These are phyloP conservation scores for Tylopilus felleus DNA, from an alignment of 768 basidiomycete genomes.

Conservation along the genomic window DNA sequence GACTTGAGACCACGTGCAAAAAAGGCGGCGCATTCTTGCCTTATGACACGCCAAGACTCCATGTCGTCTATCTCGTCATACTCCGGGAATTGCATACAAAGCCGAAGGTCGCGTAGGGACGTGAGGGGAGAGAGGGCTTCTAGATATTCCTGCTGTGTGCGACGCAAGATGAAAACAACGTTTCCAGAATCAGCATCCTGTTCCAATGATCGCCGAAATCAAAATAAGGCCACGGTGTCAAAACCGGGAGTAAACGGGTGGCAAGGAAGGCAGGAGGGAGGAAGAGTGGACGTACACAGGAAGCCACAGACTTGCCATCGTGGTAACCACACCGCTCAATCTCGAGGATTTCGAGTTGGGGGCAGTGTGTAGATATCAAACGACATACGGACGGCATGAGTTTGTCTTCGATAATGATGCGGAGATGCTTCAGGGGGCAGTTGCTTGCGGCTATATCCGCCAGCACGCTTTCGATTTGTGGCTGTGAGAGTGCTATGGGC, in stretches of 20 bases:
- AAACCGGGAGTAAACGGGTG: constrained; percentile 12
- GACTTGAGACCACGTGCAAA: constrained; percentile 32
- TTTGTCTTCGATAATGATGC: constrained; percentile 36
- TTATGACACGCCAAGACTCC: constrained; percentile 31
- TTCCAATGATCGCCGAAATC: constrained; percentile 17
- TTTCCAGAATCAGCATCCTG: constrained; percentile 31
- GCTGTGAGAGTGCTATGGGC: constrained; percentile 35
- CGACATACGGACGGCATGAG: constrained; percentile 31
- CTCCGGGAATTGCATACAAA: constrained; percentile 37
- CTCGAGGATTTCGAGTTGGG: constrained; percentile 32
- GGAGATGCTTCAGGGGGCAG: constrained; percentile 33
- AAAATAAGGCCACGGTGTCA: constrained; percentile 21
- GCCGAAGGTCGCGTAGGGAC: constrained; percentile 28
- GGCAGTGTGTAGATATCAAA: constrained; percentile 28
- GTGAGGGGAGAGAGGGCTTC: constrained; percentile 30
- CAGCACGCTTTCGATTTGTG: constrained; percentile 31
- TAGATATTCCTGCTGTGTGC: constrained; percentile 34
- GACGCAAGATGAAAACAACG: constrained; percentile 26
- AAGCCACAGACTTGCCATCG: constrained; percentile 36
- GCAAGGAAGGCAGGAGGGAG: constrained; percentile 8
- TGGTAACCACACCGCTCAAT: constrained; percentile 37
- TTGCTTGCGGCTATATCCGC: constrained; percentile 29
- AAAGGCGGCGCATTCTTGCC: constrained; percentile 27
- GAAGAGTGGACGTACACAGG: constrained; percentile 31
- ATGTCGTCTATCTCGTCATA: constrained; percentile 31